These are phyloP conservation scores for Favolaschia claudopus DNA, from an alignment of 768 basidiomycete genomes.

Conservation along the genomic window DNA sequence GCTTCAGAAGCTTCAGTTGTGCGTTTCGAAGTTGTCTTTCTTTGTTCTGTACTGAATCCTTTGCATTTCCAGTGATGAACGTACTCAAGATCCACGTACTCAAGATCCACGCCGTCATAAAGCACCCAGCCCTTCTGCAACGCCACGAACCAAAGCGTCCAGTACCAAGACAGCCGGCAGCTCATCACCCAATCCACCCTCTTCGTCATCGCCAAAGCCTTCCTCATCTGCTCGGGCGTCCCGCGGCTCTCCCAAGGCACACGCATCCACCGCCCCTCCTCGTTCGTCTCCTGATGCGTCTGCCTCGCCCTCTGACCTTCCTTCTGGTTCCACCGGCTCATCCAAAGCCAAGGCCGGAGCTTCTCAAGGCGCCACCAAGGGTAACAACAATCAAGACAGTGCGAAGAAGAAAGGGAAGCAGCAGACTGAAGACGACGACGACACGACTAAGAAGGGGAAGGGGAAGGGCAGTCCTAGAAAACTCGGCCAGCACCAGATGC, in stretches of 20 bases:
- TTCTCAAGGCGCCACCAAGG: neutral
- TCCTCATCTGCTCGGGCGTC: no score
- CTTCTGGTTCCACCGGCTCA: no score
- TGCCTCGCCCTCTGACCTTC: no score
- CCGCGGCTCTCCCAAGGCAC: neutral
- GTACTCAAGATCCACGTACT: neutral
- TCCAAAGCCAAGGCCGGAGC: no score
- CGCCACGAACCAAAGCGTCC: no score
- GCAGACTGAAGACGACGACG: no score
- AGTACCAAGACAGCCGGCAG: neutral
- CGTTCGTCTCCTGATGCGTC: neutral
- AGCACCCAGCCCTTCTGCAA: no score
- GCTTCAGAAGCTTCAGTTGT: conserved; percentile 2
- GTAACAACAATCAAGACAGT: neutral
- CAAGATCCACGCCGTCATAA: no score
- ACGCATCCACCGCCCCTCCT: neutral
- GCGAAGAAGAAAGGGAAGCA: no score
- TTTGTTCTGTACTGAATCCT: neutral
- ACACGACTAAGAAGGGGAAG: no score
- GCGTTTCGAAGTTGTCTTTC: neutral
- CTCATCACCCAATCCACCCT: neutral
- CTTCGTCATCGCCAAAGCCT: neutral
- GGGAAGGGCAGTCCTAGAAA: conserved; percentile 1
- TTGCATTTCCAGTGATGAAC: neutral
- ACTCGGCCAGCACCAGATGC: conserved; percentile 14